Evolutionary conservation across 164 flowering plant genomes (phyloP).

Genomic region (Protea cynaroides): DNA sequence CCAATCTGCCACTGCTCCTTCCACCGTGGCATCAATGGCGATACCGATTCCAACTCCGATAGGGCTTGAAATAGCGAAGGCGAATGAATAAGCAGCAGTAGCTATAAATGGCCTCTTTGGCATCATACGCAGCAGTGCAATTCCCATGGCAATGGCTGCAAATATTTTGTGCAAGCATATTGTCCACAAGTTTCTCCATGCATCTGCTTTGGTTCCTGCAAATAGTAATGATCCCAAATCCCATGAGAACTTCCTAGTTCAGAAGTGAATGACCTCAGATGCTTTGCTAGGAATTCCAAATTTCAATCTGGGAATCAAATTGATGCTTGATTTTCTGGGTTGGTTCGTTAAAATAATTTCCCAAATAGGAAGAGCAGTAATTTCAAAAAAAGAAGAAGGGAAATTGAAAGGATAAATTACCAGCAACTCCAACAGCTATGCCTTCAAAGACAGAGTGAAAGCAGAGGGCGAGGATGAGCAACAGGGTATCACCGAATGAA

Average conservation of each 20-base stretch:
- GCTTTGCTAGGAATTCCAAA: no score
- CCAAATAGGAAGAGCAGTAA: no score
- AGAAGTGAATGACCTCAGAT: no score
- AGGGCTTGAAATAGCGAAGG: conserved; percentile 81
- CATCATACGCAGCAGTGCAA: conserved; percentile 70
- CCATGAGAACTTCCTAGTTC: no score
- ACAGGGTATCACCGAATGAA: conserved; percentile 55
- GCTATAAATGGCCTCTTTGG: conserved; percentile 56
- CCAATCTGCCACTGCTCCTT: conserved; percentile 72
- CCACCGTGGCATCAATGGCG: conserved; percentile 58
- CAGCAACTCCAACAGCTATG: conserved; percentile 78
- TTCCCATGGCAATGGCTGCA: conserved; percentile 84
- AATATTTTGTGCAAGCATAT: conserved; percentile 78
- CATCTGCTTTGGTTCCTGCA: conserved; percentile 54
- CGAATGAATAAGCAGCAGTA: conserved; percentile 57
- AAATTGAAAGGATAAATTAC: conserved; percentile 25
- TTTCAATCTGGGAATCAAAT: no score
- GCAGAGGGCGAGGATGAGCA: conserved; percentile 69
- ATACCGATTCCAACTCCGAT: conserved; percentile 81
- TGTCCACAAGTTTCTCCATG: conserved; percentile 87
- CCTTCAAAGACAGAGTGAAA: conserved; percentile 89
- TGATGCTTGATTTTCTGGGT: no score
- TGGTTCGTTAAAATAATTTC: no score
- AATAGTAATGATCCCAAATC: not conserved
- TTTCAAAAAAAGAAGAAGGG: not conserved